Conservation (phyloP, 129 eudicot species). For the Pittosporum tobira region DNA sequence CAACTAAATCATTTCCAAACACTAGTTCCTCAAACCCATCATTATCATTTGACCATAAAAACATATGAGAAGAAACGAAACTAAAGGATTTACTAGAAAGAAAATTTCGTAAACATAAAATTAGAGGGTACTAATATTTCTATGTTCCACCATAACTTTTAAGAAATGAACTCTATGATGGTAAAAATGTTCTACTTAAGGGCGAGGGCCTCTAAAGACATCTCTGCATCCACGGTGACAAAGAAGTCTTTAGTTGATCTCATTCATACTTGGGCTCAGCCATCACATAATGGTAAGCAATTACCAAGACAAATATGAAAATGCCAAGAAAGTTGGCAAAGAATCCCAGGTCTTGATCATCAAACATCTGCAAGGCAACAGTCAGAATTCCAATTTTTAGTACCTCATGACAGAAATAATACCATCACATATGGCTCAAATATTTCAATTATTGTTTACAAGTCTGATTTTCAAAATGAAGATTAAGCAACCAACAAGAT, state of each 20-base stretch:
- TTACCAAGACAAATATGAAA: constrained; percentile 37
- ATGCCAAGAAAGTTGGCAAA: constrained; percentile 63
- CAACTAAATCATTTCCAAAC: too few species aligned
- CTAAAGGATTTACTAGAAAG: too few species aligned
- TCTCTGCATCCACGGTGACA: constrained; percentile 2
- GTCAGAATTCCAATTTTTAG: neutral
- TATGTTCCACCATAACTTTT: neutral
- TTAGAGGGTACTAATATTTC: too few species aligned
- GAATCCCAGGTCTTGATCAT: constrained; percentile 62
- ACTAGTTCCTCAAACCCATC: neutral
- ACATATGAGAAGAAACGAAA: neutral
- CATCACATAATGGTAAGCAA: constrained; percentile 60
- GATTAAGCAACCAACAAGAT: too few species aligned
- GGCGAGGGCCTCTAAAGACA: constrained; percentile 6
- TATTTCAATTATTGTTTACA: too few species aligned
- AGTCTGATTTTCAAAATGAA: too few species aligned
- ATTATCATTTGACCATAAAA: neutral
- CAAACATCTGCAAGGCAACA: constrained; percentile 53
- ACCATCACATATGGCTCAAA: too few species aligned
- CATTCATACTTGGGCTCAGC: constrained; percentile 65
- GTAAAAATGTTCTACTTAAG: too few species aligned
- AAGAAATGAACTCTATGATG: neutral
- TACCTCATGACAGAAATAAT: neutral
- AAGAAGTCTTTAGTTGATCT: constrained; percentile 25
- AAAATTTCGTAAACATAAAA: too few species aligned